A percentile compares a stretch with the other conserved stretches of the same genome.
phyloP scores from a whole-genome alignment of 140 eudicot genomes.

The Stevia rebaudiana region DNA sequence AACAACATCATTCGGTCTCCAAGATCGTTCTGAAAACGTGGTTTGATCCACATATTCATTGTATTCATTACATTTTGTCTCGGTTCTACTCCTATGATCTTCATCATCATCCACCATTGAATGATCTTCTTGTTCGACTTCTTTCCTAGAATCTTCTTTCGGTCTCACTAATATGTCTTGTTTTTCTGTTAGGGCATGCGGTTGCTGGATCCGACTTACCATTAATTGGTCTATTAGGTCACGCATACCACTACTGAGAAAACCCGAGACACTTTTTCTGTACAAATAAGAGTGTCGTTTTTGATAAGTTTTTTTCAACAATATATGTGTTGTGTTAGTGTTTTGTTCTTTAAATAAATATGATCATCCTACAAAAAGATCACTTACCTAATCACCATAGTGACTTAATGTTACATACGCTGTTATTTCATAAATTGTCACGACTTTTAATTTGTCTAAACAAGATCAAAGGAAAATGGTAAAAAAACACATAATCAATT shows the following conservation, averaged over 20 bases:
- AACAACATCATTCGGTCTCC: conserved; percentile 37
- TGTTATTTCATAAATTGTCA: no score
- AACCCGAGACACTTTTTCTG: conserved; percentile 71
- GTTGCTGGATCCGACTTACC: conserved; percentile 43
- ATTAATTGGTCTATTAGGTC: conserved; percentile 58
- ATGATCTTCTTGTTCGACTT: conserved; percentile 3
- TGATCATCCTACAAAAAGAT: no score
- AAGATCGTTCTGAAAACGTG: conserved; percentile 25
- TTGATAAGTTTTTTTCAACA: background rate
- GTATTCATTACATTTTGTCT: conserved; percentile 25
- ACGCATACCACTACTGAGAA: conserved; percentile 59
- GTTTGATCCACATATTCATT: conserved; percentile 35
- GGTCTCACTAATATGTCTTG: background rate
- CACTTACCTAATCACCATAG: no score
- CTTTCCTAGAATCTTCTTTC: conserved; percentile 11
- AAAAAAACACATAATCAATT: no score
- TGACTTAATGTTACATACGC: no score
- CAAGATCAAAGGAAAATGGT: no score
- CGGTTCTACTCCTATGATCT: conserved; percentile 31
- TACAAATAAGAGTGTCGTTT: conserved; percentile 7
- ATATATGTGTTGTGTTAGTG: no score
- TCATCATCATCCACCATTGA: conserved; percentile 15
- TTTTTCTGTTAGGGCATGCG: conserved; percentile 22
- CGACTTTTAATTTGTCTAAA: no score
- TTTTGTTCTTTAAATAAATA: no score